A percentile compares a stretch with the other conserved stretches of the same genome.
Evolutionary conservation across 306 rosid species (phyloP).

Genomic region (Heteromeles arbutifolia): DNA sequence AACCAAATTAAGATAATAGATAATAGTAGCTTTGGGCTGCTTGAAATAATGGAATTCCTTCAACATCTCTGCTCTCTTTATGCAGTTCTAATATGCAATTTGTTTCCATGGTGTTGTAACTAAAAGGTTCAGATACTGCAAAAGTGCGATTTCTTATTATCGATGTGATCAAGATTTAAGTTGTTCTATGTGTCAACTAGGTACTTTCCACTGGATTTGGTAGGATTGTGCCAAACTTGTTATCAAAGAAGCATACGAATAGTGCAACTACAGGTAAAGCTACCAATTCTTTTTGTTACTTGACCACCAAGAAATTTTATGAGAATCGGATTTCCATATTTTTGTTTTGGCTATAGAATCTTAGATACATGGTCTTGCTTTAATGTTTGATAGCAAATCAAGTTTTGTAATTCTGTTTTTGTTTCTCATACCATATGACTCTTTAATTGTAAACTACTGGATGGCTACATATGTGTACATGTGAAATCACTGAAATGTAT

Average conservation of each 20-base stretch:
- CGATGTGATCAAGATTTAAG: conserved; percentile 20
- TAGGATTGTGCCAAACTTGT: conserved; percentile 96
- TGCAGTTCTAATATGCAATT: conserved; percentile 15
- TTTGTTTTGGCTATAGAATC: background rate
- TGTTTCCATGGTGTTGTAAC: conserved; percentile 13
- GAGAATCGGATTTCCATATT: background rate
- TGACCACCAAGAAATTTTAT: background rate
- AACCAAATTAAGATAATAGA: background rate
- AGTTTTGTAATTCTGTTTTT: conserved; percentile 2
- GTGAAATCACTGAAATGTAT: no score
- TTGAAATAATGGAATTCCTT: background rate
- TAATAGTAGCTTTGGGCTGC: background rate
- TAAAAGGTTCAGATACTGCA: conserved; percentile 16
- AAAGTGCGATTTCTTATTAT: conserved; percentile 22
- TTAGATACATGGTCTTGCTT: background rate
- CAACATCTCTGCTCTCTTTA: background rate
- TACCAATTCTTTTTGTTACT: background rate
- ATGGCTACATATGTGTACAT: no score
- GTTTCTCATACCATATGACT: no score
- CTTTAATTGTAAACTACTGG: no score
- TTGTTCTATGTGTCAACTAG: conserved; percentile 43
- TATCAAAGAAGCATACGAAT: conserved; percentile 96
- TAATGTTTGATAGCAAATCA: conserved; percentile 6
- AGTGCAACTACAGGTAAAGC: conserved; percentile 92
- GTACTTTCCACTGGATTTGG: conserved; percentile 96